Evolutionary conservation across 2,329 filamentous ascomycete species (phyloP).

Genomic region (Biscogniauxia marginata): DNA sequence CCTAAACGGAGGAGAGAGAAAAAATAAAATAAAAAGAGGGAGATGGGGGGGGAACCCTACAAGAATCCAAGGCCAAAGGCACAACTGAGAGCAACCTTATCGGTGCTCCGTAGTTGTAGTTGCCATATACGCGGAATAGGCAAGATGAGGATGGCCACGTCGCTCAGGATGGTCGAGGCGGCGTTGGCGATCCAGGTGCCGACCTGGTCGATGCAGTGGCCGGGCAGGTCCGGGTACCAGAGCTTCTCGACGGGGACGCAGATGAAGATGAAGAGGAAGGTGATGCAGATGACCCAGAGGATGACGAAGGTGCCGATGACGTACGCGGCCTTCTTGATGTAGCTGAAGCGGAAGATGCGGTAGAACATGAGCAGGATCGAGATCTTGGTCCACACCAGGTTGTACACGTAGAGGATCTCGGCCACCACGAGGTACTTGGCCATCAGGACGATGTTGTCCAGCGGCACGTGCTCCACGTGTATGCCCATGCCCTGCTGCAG

Average conservation of each 20-base stretch:
- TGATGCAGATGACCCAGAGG: conserved; percentile 47
- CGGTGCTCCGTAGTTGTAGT: conserved; percentile 39
- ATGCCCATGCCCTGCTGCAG: conserved; percentile 45
- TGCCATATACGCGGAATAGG: conserved; percentile 47
- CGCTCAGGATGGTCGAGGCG: conserved; percentile 45
- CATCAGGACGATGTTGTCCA: conserved; percentile 40
- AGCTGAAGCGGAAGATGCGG: conserved; percentile 47
- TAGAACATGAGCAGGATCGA: conserved; percentile 52
- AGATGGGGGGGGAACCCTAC: conserved; percentile 29
- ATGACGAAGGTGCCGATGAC: conserved; percentile 43
- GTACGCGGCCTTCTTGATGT: conserved; percentile 42
- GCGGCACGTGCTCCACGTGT: conserved; percentile 40
- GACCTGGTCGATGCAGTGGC: conserved; percentile 49
- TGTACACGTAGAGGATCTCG: conserved; percentile 48
- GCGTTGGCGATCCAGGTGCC: conserved; percentile 51
- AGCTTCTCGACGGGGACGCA: conserved; percentile 49
- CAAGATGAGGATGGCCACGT: conserved; percentile 44
- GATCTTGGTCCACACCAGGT: conserved; percentile 49
- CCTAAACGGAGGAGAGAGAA: no score
- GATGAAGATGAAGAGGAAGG: conserved; percentile 51
- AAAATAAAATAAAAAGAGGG: rapidly evolving
- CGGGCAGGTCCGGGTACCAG: conserved; percentile 45
- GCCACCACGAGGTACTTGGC: conserved; percentile 47
- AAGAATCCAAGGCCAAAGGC: conserved; percentile 47
- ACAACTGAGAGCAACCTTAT: conserved; percentile 44